Evolutionary conservation across 495 filamentous ascomycete genomes (phyloP), one percentile per base, ranked within the genome.

Genomic region (Neurospora tetraspora): DNA sequence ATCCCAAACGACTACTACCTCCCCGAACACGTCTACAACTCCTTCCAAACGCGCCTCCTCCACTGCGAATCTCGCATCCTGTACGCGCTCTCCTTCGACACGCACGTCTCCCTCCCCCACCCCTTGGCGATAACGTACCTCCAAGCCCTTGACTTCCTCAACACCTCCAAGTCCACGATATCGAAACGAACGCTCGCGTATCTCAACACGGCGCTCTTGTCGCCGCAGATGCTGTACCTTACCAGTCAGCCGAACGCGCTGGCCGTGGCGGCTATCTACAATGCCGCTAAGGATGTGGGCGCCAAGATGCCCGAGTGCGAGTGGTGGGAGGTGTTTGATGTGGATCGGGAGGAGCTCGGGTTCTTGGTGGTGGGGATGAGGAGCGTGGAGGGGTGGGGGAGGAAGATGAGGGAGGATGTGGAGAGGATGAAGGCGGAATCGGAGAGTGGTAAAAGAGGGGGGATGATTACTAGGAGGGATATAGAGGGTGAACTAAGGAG

Each of bases 311-410:
- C 95, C 3, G 90, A 90, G 69, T 85, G 83, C 34, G 91, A 93
- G 69, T 99, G 96, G 96, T 99, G 96, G 96, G 94, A 96, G 82
- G 92, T 98, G 1, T 98, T 99, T 81, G 96, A 99, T 83, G 92
- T 94, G n/a, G 95, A 98, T 69, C 86, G 96, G 27, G 96, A 99
- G 85, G 94, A 97, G 79, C 83, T 98, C 68, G 96, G 96, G 4
- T 98, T 98, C 76, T 77, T 99, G 75, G 95, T 97, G 14, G 93
- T 97, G 36, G 94, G 85, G 0, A 89, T 99, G 89, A 82, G 88
- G 69, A 97, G 95, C 71, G 85, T 95, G 65, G 91, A 92, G 74
- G 90, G 88, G 1, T 94, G 92, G 81, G 90, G 88, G 76, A 75
- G 75, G 74, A 82, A 80, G 74, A 82, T 84, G 70, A 77, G 80